These are phyloP conservation scores for Aureobasidium sp. DNA, from an alignment of 2,329 filamentous ascomycete genomes.

Conservation along the genomic window DNA sequence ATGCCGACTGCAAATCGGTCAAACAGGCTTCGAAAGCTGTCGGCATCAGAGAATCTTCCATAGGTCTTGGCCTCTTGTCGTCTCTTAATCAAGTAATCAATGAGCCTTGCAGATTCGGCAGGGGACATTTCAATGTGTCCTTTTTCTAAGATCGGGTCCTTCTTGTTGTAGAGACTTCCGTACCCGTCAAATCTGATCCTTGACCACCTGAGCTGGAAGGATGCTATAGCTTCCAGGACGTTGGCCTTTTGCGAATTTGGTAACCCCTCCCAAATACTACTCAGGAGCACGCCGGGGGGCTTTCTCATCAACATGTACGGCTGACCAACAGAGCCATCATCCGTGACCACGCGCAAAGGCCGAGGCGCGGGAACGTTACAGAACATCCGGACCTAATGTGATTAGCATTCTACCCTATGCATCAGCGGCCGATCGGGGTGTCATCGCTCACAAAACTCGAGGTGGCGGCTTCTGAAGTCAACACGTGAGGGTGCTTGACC, in stretches of 20 bases:
- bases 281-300: no score
- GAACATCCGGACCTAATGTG: no score
- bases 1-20: conserved; percentile 2
- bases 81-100: neutral
- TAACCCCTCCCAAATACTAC: conserved; percentile 25
- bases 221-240: conserved; percentile 26
- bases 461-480: conserved; percentile 34
- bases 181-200: conserved; percentile 24
- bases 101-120: neutral
- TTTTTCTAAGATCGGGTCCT: no score
- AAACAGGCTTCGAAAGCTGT: no score
- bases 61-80: neutral
- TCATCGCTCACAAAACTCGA: conserved; percentile 28
- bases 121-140: neutral
- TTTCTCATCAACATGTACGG: no score
- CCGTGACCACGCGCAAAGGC: no score
- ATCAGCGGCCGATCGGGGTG: neutral
- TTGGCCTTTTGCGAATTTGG: conserved; percentile 28
- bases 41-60: no score
- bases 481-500: conserved; percentile 29
- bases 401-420: no score
- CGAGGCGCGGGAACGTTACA: no score
- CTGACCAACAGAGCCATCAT: no score
- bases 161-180: conserved; percentile 29
- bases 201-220: conserved; percentile 25